These are phyloP conservation scores for Clonostachys solani DNA, from an alignment of 2,329 filamentous ascomycete genomes.

Conservation along the genomic window DNA sequence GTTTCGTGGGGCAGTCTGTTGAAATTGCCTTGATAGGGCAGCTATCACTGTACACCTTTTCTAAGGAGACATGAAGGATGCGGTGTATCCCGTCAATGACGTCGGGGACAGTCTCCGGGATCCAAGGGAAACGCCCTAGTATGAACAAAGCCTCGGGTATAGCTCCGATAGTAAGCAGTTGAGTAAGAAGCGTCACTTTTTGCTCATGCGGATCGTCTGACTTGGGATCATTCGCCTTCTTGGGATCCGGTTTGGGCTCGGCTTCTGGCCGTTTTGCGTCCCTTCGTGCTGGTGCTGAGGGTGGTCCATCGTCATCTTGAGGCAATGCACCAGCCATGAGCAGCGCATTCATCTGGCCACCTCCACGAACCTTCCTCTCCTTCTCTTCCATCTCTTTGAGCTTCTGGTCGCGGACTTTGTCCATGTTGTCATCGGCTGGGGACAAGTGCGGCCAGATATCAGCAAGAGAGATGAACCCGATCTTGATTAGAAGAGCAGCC, in stretches of 20 bases:
- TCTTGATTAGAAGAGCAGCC: conserved; percentile 88
- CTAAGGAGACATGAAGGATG: conserved; percentile 76
- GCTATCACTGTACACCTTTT: conserved; percentile 60
- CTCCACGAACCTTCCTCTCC: conserved; percentile 62
- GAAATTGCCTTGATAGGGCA: conserved; percentile 34
- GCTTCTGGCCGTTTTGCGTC: conserved; percentile 51
- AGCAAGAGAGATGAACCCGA: conserved; percentile 88
- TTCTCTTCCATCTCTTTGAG: conserved; percentile 74
- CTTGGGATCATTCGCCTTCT: neutral
- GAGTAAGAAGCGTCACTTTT: conserved; percentile 79
- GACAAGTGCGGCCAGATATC: conserved; percentile 93
- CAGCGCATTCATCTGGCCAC: conserved; percentile 75
- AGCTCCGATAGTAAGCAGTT: conserved; percentile 84
- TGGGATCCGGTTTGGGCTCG: conserved; percentile 19
- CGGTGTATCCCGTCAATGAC: conserved; percentile 78
- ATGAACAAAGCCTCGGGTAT: conserved; percentile 92
- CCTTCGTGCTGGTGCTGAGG: conserved; percentile 35
- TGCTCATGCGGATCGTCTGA: conserved; percentile 77
- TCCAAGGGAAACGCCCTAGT: conserved; percentile 87
- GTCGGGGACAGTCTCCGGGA: conserved; percentile 80
- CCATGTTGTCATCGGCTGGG: conserved; percentile 81
- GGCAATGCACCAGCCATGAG: conserved; percentile 81
- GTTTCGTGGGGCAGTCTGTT: conserved; percentile 31
- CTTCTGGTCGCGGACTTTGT: conserved; percentile 63
- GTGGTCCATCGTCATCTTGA: conserved; percentile 65